Evolutionary conservation across 2,329 filamentous ascomycete species (phyloP).

Genomic region (Pseudogymnoascus destructans): DNA sequence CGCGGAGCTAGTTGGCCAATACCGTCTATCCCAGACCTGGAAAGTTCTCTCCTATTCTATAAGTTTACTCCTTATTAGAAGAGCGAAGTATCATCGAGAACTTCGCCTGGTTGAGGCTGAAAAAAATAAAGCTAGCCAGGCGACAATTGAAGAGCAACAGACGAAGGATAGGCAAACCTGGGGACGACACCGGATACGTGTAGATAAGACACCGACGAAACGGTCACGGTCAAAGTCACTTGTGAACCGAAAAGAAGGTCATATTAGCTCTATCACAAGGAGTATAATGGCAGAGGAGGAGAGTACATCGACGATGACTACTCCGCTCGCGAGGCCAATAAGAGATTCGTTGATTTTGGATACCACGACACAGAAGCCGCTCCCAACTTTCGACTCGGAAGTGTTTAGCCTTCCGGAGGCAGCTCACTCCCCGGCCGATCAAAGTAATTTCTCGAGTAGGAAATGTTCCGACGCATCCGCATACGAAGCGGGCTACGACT

Average conservation of each 20-base stretch:
- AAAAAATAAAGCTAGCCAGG: slow-evolving; percentile 26
- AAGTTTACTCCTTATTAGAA: slow-evolving; percentile 37
- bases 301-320: slow-evolving; percentile 49
- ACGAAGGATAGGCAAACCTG: slow-evolving; percentile 5
- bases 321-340: slow-evolving; percentile 43
- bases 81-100: slow-evolving; percentile 45
- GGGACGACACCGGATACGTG: slow-evolving; percentile 8
- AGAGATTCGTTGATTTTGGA: slow-evolving; percentile 23
- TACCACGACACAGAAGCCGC: slow-evolving; percentile 18
- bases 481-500: slow-evolving; percentile 45
- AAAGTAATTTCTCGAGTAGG: background rate
- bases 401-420: slow-evolving; percentile 21
- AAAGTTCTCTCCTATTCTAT: slow-evolving; percentile 45
- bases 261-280: slow-evolving; percentile 15
- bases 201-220: slow-evolving; percentile 21
- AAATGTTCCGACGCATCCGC: background rate
- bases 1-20: slow-evolving; percentile 43
- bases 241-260: slow-evolving; percentile 11
- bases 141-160: slow-evolving; percentile 10
- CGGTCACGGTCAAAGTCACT: slow-evolving; percentile 11
- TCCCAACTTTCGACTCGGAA: slow-evolving; percentile 24
- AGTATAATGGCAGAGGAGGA: slow-evolving; percentile 33
- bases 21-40: slow-evolving; percentile 52
- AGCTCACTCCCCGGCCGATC: slow-evolving; percentile 12
- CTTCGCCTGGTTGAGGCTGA: slow-evolving; percentile 29